phyloP scores from a whole-genome alignment of 345 rosid species.

The Lepidium aucheri region DNA sequence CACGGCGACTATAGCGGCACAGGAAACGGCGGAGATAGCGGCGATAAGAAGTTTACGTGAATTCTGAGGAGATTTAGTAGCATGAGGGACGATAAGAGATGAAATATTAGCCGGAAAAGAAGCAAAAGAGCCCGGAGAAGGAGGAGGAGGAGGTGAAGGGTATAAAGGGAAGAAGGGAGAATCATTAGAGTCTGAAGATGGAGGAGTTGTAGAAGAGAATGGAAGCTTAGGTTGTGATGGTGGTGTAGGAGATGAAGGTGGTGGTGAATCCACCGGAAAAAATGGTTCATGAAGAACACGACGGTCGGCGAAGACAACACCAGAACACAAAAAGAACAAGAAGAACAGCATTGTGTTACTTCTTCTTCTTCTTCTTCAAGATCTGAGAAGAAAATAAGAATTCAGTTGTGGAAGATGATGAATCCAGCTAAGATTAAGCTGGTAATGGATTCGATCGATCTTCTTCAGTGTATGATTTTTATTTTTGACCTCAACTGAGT shows the following conservation, averaged over 20 bases:
- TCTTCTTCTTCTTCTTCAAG: not conserved
- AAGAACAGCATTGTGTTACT: conserved; percentile 39
- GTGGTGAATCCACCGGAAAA: conserved; percentile 38
- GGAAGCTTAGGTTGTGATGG: conserved; percentile 48
- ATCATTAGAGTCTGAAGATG: conserved; percentile 35
- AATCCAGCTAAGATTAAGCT: conserved; percentile 88
- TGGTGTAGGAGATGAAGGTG: conserved; percentile 43
- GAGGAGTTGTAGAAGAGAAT: conserved; percentile 36
- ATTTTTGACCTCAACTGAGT: not conserved
- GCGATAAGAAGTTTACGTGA: conserved; percentile 45
- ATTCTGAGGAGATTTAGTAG: conserved; percentile 33
- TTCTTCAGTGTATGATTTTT: not conserved
- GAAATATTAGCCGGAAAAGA: conserved; percentile 95
- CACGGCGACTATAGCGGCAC: conserved; percentile 36
- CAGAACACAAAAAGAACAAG: conserved; percentile 16
- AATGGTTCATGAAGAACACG: conserved; percentile 77
- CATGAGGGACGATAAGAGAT: conserved; percentile 67
- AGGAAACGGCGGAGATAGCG: conserved; percentile 42
- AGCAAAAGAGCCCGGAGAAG: conserved; percentile 55
- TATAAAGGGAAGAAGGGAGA: conserved; percentile 75
- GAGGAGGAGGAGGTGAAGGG: conserved; percentile 74
- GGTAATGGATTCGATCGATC: conserved; percentile 22
- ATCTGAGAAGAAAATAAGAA: not conserved
- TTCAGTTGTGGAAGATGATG: not conserved
- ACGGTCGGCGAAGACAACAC: conserved; percentile 26